Base-by-base conservation (phyloP, 768 basidiomycete species). In the Amanita exitialis region DNA sequence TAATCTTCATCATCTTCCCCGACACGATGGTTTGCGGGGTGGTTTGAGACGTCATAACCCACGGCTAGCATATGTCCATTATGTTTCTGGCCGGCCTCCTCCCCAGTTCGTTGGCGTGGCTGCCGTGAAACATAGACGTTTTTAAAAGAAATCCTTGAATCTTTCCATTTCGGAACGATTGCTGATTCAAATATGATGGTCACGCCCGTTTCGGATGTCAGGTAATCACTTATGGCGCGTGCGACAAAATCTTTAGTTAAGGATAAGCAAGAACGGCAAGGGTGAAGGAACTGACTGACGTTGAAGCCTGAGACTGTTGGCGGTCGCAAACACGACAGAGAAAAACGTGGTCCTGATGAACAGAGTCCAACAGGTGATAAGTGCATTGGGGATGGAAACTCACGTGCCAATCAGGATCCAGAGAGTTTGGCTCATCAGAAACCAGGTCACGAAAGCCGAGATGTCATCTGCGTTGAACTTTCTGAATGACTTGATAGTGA, bases 111-210 rank as follows among this genome's bases (percentile, higher is more conserved):
- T 8, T 63, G 53, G 27, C 59, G 54, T 2, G 90, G 86, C 4
- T 91, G 77, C 8, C 91, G 83, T 20, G 92, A 94, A 42, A 99
- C 74, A 59, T 89, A 98, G 39, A 98, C 94, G 58, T 97, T 96
- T 64, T 91, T 91, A 77, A 99, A 95, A 0, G 93, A 93, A 49
- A 99, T 85, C 12, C 86, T 84, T 8, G 92, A 94, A 59, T 94
- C 90, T 55, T 91, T 89, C 92, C 94, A 96, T 64, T 91, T 93
- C 2, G 96, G 95, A 8, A 98, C 94, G 58, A 98, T 94, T 27
- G 96, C 96, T 4, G 90, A 92, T 66, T 99, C 96, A 64, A 97
- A 97, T 48, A 95, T 88, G 58, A 99, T 83, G 12, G 83, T 93
- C 37, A 95, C 82, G 2, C 96, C 96, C 0, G 94, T 96, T 63